These are phyloP conservation scores for Leishmania turanica DNA, from an alignment of 208 protist species.

Conservation along the genomic window DNA sequence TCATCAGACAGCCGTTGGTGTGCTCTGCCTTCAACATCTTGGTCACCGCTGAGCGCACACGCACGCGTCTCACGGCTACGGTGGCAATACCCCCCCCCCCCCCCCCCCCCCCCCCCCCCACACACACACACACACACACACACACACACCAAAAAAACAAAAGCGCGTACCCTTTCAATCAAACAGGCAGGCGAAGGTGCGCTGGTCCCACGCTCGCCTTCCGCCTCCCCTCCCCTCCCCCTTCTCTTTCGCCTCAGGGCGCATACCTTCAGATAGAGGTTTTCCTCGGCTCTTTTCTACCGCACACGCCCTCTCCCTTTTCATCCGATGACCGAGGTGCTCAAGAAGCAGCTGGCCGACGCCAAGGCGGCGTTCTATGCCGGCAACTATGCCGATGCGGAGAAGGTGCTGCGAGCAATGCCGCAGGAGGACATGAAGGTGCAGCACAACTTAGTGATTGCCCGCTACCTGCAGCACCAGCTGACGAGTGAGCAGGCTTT, in stretches of 20 bases:
- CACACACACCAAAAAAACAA: not conserved
- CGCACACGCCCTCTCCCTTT: not conserved
- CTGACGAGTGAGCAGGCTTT: constrained; percentile 62
- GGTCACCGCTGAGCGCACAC: not conserved
- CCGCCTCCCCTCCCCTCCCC: not conserved
- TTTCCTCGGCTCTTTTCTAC: not conserved
- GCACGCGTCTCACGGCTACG: not conserved
- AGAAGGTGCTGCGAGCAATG: constrained; percentile 60
- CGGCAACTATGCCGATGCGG: constrained; percentile 67
- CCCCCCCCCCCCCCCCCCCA: too few species aligned
- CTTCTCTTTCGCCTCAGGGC: not conserved
- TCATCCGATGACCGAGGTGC: constrained; percentile 17
- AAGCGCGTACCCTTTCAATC: too few species aligned
- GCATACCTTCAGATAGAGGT: not conserved
- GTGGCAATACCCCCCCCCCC: not conserved
- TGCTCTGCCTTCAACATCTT: not conserved
- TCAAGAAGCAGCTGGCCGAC: constrained; percentile 46
- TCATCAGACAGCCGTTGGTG: not conserved
- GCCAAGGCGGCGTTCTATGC: constrained; percentile 72
- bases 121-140: not conserved
- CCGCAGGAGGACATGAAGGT: constrained; percentile 79
- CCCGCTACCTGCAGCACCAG: constrained; percentile 65
- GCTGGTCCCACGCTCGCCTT: not conserved
- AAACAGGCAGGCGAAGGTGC: not conserved
- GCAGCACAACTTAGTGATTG: constrained; percentile 80